Evolutionary conservation across 2,329 filamentous ascomycete genomes (phyloP).

Genomic region (Fusarium pseudoanthophilum): DNA sequence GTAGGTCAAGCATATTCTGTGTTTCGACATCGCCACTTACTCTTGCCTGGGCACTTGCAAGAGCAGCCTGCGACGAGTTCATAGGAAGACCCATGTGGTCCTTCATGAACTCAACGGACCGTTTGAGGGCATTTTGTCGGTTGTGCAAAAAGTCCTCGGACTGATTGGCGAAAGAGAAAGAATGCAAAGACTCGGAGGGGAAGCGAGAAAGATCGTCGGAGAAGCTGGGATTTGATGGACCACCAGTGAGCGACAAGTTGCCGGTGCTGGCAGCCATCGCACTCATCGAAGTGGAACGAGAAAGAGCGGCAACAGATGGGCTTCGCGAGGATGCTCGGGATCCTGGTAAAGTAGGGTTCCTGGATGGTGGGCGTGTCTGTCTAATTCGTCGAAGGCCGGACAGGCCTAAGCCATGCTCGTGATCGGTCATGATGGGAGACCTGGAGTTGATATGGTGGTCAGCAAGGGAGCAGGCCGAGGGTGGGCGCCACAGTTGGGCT

Average conservation of each 20-base stretch:
- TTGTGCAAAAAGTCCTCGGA: slow-evolving; percentile 92
- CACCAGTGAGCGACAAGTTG: slow-evolving; percentile 66
- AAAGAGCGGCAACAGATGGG: slow-evolving; percentile 65
- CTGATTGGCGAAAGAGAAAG: slow-evolving; percentile 97
- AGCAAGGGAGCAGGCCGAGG: slow-evolving; percentile 35
- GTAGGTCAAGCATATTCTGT: slow-evolving; percentile 89
- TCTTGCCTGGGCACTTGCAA: slow-evolving; percentile 85
- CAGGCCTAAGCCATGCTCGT: slow-evolving; percentile 85
- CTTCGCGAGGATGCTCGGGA: slow-evolving; percentile 72
- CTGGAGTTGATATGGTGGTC: slow-evolving; percentile 58
- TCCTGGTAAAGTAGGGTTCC: slow-evolving; percentile 70
- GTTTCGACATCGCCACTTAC: slow-evolving; percentile 85
- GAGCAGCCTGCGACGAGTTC: slow-evolving; percentile 73
- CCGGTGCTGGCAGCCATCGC: slow-evolving; percentile 69
- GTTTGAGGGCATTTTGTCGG: slow-evolving; percentile 90
- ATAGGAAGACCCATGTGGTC: slow-evolving; percentile 85
- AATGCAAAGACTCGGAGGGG: slow-evolving; percentile 94
- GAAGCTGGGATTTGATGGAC: slow-evolving; percentile 78
- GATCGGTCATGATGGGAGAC: slow-evolving; percentile 83
- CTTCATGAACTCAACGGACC: slow-evolving; percentile 96
- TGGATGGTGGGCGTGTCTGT: slow-evolving; percentile 76
- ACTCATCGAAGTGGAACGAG: slow-evolving; percentile 77
- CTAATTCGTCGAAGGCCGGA: slow-evolving; percentile 94
- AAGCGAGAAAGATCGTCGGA: slow-evolving; percentile 92
- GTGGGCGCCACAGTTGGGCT: slow-evolving; percentile 25